Percentiles rank a stretch among this genome's conserved stretches.
Evolutionary conservation across 192 early-diverging fungal genomes (phyloP).

Genomic region (Backusella westeae): DNA sequence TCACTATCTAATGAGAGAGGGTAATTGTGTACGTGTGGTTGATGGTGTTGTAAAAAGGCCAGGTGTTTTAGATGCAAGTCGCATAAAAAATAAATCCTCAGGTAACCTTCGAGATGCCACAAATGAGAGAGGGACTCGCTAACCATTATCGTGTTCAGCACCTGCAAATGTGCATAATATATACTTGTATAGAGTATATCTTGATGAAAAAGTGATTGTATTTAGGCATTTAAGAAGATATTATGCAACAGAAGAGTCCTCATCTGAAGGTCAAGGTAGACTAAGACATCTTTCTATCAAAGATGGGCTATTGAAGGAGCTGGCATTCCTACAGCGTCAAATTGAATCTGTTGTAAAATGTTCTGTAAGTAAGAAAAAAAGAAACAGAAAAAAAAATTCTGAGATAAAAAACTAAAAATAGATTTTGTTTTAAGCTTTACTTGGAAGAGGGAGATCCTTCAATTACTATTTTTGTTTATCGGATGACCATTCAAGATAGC

Average conservation of each 20-base stretch:
- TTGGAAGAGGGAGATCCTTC: conserved; percentile 70
- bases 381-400: conserved; percentile 1
- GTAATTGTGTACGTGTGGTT: conserved; percentile 58
- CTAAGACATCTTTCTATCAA: conserved; percentile 56
- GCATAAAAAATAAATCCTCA: conserved; percentile 53
- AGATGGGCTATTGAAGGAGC: conserved; percentile 60
- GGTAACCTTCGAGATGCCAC: background rate
- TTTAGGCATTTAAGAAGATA: conserved; percentile 65
- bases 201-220: conserved; percentile 65
- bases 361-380: conserved; percentile 48
- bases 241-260: conserved; percentile 47
- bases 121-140: background rate
- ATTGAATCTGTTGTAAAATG: conserved; percentile 65
- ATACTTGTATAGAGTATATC: conserved; percentile 62
- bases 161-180: conserved; percentile 54
- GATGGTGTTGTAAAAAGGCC: conserved; percentile 51
- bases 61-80: conserved; percentile 43
- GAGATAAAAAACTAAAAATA: background rate
- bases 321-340: conserved; percentile 64
- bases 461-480: conserved; percentile 69
- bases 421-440: conserved; percentile 54
- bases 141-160: background rate
- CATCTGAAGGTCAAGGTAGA: conserved; percentile 45
- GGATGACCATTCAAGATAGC: conserved; percentile 70
- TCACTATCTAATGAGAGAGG: conserved; percentile 73